phyloP scores from a whole-genome alignment of 371 early-diverging fungal species.

The Haplosporangium sp. region DNA sequence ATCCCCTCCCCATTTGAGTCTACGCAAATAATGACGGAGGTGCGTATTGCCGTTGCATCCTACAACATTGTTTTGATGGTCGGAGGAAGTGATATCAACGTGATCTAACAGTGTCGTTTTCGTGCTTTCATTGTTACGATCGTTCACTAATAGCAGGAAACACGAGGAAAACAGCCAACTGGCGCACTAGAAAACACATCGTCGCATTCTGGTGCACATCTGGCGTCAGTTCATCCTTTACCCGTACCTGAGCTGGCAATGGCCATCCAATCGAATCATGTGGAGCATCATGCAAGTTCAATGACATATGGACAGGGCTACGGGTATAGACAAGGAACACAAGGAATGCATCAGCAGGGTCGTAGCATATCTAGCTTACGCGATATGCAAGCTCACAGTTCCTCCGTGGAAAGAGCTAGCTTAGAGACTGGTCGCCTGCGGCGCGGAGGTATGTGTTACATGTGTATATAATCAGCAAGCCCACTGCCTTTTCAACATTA shows the following conservation, averaged over 20 bases:
- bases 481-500: not conserved
- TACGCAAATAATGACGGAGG: conserved; percentile 10
- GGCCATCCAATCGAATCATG: not conserved
- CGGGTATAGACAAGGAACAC: conserved; percentile 7
- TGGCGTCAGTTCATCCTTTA: no score
- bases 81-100: not conserved
- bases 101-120: no score
- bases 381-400: conserved; percentile 22
- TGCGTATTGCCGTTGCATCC: not conserved
- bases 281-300: conserved; percentile 5
- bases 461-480: no score
- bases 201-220: no score
- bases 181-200: no score
- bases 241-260: not conserved
- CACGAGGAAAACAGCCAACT: no score
- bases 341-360: conserved; percentile 26
- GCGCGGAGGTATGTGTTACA: conserved; percentile 11
- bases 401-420: conserved; percentile 22
- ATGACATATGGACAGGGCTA: conserved; percentile 7
- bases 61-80: not conserved
- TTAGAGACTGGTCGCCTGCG: conserved; percentile 19
- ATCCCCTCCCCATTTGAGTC: conserved; percentile 44
- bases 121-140: no score
- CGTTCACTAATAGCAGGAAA: no score
- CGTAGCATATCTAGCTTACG: conserved; percentile 44